phyloP scores from a whole-genome alignment of 805 yeast species.

The Starmerella potacharoeniae region DNA sequence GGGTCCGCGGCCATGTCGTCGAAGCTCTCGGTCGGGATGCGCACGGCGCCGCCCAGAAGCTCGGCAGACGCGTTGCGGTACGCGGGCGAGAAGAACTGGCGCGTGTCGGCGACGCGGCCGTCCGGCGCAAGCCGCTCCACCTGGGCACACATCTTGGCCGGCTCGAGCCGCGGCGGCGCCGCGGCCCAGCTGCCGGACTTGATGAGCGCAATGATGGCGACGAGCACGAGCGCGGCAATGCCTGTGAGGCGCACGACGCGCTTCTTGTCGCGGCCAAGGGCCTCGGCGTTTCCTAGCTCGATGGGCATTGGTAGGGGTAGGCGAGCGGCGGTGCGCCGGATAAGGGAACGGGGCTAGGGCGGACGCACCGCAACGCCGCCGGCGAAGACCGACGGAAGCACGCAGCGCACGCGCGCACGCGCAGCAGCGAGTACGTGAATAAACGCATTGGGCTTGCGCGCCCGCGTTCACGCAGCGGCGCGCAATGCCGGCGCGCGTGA shows the following conservation, averaged over 20 bases:
- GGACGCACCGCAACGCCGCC: no score
- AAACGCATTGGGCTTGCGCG: no score
- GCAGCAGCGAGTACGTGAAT: no score
- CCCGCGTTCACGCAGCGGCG: no score
- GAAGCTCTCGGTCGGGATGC: slow-evolving; percentile 50
- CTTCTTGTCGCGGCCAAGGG: neutral
- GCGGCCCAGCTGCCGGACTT: neutral
- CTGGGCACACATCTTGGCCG: neutral
- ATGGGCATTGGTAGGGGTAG: neutral
- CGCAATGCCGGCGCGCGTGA: no score
- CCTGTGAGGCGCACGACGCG: neutral
- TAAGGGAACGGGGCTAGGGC: no score
- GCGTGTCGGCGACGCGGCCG: slow-evolving; percentile 4
- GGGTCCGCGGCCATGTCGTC: slow-evolving; percentile 42
- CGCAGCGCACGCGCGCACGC: no score
- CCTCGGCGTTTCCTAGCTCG: neutral
- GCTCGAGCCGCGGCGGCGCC: no score
- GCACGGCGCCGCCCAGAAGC: slow-evolving; percentile 39
- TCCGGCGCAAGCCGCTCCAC: neutral
- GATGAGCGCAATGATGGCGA: neutral
- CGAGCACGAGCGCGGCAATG: neutral
- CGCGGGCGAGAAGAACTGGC: slow-evolving; percentile 7
- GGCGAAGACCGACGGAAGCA: no score
- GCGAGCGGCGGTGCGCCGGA: no score
- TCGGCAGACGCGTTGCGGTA: slow-evolving; percentile 15